Base-by-base conservation (phyloP, 2,329 filamentous ascomycete genomes). In the Berkeleyomyces basicola region DNA sequence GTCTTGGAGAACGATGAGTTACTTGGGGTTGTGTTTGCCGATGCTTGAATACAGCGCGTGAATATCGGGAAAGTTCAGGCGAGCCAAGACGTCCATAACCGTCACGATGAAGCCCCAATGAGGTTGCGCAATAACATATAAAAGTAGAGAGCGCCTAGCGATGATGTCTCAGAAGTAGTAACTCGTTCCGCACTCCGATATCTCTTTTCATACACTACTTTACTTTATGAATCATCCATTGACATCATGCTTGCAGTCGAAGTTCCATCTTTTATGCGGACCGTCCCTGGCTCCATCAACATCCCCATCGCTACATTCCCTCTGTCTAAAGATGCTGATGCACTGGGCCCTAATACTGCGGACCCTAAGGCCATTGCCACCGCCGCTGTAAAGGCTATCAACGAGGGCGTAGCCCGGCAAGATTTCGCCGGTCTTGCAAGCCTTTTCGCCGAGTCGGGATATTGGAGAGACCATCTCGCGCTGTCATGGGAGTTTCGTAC, bases 381-480 rank as follows among this genome's bases (percentile, higher is more conserved):
- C 0, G 67, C 70, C 1, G 64, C 77, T 4, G 67, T 80, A 10
- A 62, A 69, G 0, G 64, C 66, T 1, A 68, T 82, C 67, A 81
- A 80, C 67, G 64, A 70, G 6, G 69, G 70, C 0, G 64, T 82
- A 0, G 62, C 67, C 3, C 68, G 66, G 9, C 68, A 72, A 2
- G 71, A 79, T 60, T 68, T 73, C 49, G 44, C 66, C 1, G 67
- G 68, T 1, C 49, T 77, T 0, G 67, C 74, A 0, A 61, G 67
- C 1, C 70, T 81, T 3, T 77, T 82, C 55, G 67, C 68, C 36
- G 64, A 66, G 2, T 71, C 77, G 23, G 77, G 78, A 62, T 82
- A 76, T 70, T 84, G 81, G 82, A 76, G 81, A 7, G 82, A 84
- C 67, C 79, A 82, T 51, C 72, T 84, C 0, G 77, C 76, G 23